phyloP scores from a whole-genome alignment of 2,329 filamentous ascomycete species.

The Cladophialophora immunda region DNA sequence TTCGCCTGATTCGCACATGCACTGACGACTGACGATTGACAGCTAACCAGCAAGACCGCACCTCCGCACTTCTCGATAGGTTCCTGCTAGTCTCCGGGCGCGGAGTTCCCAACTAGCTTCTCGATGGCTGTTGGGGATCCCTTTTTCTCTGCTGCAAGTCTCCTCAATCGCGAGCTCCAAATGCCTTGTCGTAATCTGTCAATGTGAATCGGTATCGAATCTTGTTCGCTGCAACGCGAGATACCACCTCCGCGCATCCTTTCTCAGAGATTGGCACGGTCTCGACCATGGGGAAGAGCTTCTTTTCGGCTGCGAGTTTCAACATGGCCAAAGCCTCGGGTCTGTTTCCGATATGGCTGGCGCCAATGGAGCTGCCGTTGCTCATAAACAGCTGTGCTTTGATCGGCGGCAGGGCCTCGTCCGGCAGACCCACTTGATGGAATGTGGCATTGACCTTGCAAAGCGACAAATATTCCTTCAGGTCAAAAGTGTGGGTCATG shows the following conservation, averaged over 20 bases:
- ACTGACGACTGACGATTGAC: neutral
- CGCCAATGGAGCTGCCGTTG: slow-evolving; percentile 77
- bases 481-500: slow-evolving; percentile 73
- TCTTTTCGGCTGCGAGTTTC: slow-evolving; percentile 73
- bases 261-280: slow-evolving; percentile 76
- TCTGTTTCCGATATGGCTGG: slow-evolving; percentile 74
- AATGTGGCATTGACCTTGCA: slow-evolving; percentile 64
- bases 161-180: slow-evolving; percentile 53
- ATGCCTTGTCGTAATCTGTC: slow-evolving; percentile 71
- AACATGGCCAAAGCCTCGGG: slow-evolving; percentile 77
- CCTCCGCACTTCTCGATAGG: neutral
- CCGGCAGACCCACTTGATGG: slow-evolving; percentile 67
- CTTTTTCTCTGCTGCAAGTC: neutral
- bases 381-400: slow-evolving; percentile 76
- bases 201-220: slow-evolving; percentile 74
- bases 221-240: slow-evolving; percentile 74
- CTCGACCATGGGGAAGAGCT: slow-evolving; percentile 73
- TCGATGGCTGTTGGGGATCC: neutral
- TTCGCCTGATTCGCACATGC: neutral
- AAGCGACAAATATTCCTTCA: slow-evolving; percentile 61
- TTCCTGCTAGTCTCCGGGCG: neutral
- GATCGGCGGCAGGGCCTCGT: slow-evolving; percentile 74
- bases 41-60: neutral
- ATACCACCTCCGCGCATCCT: slow-evolving; percentile 74
- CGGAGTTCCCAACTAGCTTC: neutral